Base-by-base conservation (phyloP, 2,329 filamentous ascomycete genomes). In the Monilinia fructicola region DNA sequence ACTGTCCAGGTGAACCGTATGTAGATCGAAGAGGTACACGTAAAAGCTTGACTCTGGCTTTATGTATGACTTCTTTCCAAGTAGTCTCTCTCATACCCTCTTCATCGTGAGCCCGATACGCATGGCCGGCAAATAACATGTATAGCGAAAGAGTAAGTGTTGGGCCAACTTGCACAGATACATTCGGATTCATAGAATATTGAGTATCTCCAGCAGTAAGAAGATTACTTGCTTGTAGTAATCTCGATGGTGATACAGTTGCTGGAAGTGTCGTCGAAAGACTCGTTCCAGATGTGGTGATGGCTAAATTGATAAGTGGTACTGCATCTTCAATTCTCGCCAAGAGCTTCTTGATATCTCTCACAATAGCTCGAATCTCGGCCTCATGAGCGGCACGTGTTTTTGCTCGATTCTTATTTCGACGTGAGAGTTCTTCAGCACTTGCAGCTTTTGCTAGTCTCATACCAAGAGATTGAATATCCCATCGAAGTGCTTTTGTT, bases 51-150 rank as follows among this genome's bases (percentile, higher is more conserved):
- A 97, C 87, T 50, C 88, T 86, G 23, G 93, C 91, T 77, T 98
- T 99, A 80, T 98, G 93, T 68, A 97, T 89, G 52, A 96, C 93
- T 76, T 99, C 94, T 76, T 98, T 95, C 95, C 95, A 98, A 0
- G 93, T 90, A 0, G 92, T 73, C 54, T 74, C 72, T 63, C 72
- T 72, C 50, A 69, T 65, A 48, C 64, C 70, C 11, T 73, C 71
- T 53, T 71, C 66, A 54, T 72, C 67, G 21, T 73, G 81, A 3
- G 82, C 79, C 50, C 85, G 79, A 46, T 71, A 80, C 4, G 88
- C 81, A 77, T 98, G 93, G 1, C 92, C 90, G 2, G 89, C 83
- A 74, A 98, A 99, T 0, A 98, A 84, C 93, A 98, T 97, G 78
- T 98, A 99, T 71, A 98, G 80, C 0, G 93, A 96, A 10, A 98